Percentiles rank a stretch among this genome's conserved stretches.
Evolutionary conservation across 2,329 filamentous ascomycete genomes (phyloP).

Genomic region (Fusarium sterilihyphosum): DNA sequence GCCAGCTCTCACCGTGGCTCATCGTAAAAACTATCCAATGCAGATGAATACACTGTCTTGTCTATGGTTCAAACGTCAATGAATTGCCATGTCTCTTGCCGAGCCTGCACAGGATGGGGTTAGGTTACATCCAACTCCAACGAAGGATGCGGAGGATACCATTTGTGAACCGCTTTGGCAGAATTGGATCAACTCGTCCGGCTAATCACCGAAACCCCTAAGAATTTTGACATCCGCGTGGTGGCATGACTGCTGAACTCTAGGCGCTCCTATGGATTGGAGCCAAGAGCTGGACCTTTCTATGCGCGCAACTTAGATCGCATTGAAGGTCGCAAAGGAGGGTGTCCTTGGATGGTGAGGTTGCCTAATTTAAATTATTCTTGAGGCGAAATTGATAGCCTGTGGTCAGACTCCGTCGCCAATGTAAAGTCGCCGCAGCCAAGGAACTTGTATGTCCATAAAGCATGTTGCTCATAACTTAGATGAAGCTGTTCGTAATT

Average conservation of each 20-base stretch:
- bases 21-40: neutral
- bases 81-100: neutral
- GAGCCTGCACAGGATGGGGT: neutral
- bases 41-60: too few species aligned
- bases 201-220: neutral
- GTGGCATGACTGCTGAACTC: neutral
- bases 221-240: neutral
- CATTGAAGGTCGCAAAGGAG: neutral
- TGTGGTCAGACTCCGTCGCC: fast-evolving
- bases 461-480: neutral
- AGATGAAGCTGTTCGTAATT: neutral
- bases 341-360: neutral
- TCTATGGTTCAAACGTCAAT: neutral
- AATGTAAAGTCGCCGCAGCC: too few species aligned
- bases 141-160: neutral
- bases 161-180: neutral
- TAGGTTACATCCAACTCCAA: neutral
- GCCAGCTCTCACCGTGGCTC: neutral
- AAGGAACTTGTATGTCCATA: too few species aligned
- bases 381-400: fast-evolving
- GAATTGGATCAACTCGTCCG: neutral
- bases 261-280: neutral
- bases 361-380: fast-evolving
- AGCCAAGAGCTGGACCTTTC: neutral
- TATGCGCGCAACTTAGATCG: neutral